Percentiles rank a stretch among this genome's conserved stretches.
Conservation (phyloP, 257 asterid genomes). For the Solanum rostratum region DNA sequence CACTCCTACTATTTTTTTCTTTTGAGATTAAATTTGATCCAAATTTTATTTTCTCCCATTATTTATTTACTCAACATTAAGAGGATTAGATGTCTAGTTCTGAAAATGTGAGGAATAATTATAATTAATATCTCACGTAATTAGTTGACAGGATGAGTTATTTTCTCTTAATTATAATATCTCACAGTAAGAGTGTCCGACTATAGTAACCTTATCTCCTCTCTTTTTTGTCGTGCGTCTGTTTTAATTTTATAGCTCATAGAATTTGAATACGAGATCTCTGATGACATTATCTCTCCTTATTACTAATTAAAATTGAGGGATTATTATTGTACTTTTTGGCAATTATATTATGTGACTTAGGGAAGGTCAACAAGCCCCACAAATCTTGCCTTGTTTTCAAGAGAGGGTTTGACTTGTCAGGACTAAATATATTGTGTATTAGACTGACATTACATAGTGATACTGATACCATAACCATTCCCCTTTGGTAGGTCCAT, state of each 20-base stretch:
- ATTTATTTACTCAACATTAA: not conserved
- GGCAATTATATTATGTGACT: not conserved
- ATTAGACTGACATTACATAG: not conserved
- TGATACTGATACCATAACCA: not conserved
- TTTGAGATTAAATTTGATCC: not conserved
- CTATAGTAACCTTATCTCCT: not conserved
- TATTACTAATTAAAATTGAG: not conserved
- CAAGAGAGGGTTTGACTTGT: not conserved
- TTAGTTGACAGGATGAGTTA: not conserved
- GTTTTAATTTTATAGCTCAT: not conserved
- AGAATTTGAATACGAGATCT: not conserved
- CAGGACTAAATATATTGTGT: not conserved
- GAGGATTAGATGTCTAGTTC: not conserved
- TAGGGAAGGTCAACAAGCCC: not conserved
- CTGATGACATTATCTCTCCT: not conserved
- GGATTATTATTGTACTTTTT: not conserved
- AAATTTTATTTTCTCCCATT: not conserved
- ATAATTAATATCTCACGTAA: not conserved
- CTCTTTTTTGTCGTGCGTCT: not conserved
- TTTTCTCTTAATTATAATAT: too few relatives aligned
- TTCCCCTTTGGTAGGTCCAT: not conserved
- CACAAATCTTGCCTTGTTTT: not conserved
- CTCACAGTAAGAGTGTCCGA: not conserved
- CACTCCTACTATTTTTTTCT: not conserved
- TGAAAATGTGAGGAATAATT: not conserved